Base-by-base conservation (phyloP, 2,329 filamentous ascomycete genomes). In the Cladosporium sp. region DNA sequence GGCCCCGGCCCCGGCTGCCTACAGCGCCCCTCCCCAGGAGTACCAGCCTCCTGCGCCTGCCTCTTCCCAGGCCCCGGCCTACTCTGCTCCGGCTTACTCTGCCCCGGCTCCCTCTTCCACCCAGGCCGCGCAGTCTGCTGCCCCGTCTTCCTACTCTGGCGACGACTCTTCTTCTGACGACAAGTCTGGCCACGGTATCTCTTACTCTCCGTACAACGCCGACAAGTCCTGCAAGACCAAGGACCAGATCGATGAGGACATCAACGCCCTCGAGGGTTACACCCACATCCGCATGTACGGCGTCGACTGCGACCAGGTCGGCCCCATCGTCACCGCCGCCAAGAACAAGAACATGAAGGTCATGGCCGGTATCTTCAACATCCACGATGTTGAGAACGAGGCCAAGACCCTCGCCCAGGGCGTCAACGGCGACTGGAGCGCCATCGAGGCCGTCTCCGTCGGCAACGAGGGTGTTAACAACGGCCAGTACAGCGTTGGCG, bases 401-500 rank as follows among this genome's bases (percentile, higher is more conserved):
- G 74, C 87, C n/a, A 59, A 76, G 9, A 74, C 72, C 31, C 82
- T 95, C 56, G 78, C 83, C 52, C 66, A 74, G 4, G 82, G 78
- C 11, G 75, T 86, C 40, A 70, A 71, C 5, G 75, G 77, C 31
- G 80, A 87, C 68, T 95, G 87, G 87, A 74, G 73, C 45, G 66
- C 74, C 11, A 78, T 95, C 56, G 77, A 86, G 64, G 86, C 87
- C 2, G 77, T 95, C 63, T 81, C 81, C 52, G 78, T 95, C 40
- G 89, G 89, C 56, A 95, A 95, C 66, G 89, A 95, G 69, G 75
- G 86, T 33, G 82, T 95, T 66, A 86, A 88, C 69, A 78, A 76
- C 48, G 81, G 82, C 38, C 68, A 74, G 35, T 77, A 75, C 4
- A 74, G 80, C 28, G 66, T 66, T 0, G 60, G 61, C 1, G 69